Conservation (phyloP, 2,329 filamentous ascomycete genomes). For the Cytospora mali region DNA sequence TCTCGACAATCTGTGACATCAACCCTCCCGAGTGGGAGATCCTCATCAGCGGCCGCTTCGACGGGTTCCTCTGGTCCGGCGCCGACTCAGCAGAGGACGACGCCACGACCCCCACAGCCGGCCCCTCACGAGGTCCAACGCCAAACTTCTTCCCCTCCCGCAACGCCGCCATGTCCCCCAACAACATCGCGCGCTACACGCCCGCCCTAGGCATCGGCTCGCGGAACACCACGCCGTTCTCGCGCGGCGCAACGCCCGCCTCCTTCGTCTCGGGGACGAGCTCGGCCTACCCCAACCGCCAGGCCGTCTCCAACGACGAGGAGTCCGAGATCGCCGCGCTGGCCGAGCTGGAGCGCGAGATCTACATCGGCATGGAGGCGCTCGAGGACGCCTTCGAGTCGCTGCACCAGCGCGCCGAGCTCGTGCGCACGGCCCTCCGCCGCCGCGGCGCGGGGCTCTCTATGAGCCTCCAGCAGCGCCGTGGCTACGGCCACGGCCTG, state of each 20-base stretch:
- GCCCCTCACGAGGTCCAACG: constrained; percentile 55
- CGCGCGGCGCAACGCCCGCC: constrained; percentile 56
- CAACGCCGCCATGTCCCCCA: constrained; percentile 44
- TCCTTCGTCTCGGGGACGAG: constrained; percentile 48
- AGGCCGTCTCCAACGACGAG: constrained; percentile 84
- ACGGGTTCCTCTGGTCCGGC: constrained; percentile 93
- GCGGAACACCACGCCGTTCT: constrained; percentile 52
- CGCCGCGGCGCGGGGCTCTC: constrained; percentile 80
- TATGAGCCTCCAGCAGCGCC: constrained; percentile 63
- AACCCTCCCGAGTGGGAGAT: constrained; percentile 97
- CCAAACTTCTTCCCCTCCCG: constrained; percentile 52
- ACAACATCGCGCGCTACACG: constrained; percentile 40
- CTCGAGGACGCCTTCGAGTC: constrained; percentile 93
- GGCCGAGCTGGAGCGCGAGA: constrained; percentile 89
- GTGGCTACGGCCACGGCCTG: constrained; percentile 34
- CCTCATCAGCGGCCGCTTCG: constrained; percentile 87
- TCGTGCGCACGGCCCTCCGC: constrained; percentile 75
- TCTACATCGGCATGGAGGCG: constrained; percentile 91
- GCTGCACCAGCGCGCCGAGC: constrained; percentile 83
- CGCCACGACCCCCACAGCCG: constrained; percentile 38
- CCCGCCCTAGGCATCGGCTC: constrained; percentile 44
- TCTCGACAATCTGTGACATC: constrained; percentile 85
- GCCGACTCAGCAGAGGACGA: constrained; percentile 65
- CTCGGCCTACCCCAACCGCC: constrained; percentile 48
- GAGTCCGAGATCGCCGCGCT: constrained; percentile 89